Conservation (phyloP, 2,329 filamentous ascomycete species). For the Pezicula radicicola region DNA sequence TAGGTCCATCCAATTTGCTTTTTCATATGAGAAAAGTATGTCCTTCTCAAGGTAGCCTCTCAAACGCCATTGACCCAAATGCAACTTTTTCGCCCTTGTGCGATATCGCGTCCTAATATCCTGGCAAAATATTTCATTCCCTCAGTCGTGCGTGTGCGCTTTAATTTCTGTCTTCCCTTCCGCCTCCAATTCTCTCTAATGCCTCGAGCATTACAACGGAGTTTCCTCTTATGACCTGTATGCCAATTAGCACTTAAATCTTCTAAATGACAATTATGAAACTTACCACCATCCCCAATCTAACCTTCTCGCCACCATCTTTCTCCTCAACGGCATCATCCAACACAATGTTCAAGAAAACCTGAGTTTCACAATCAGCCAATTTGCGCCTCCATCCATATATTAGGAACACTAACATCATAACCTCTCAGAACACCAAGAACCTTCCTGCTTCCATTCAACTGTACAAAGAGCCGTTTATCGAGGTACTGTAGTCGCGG, state of each 20-base stretch:
- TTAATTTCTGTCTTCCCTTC: slow-evolving; percentile 38
- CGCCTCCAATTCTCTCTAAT: slow-evolving; percentile 63
- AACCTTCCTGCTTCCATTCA: slow-evolving; percentile 97
- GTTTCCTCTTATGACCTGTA: slow-evolving; percentile 89
- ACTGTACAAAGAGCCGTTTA: slow-evolving; percentile 95
- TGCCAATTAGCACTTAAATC: slow-evolving; percentile 7
- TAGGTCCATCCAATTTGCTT: slow-evolving; percentile 9
- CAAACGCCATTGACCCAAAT: slow-evolving; percentile 20
- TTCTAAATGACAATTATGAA: not conserved
- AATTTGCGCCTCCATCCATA: not conserved
- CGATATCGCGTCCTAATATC: not conserved
- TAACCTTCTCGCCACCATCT: slow-evolving; percentile 82
- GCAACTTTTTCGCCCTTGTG: slow-evolving; percentile 4
- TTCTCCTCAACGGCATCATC: slow-evolving; percentile 97
- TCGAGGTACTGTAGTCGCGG: slow-evolving; percentile 77
- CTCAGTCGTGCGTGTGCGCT: not conserved
- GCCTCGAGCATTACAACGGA: slow-evolving; percentile 98
- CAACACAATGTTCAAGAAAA: slow-evolving; percentile 96
- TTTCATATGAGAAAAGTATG: slow-evolving; percentile 20
- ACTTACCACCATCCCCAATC: slow-evolving; percentile 88
- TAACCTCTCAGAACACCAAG: slow-evolving; percentile 93
- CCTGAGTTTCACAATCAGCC: slow-evolving; percentile 48
- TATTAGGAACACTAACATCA: slow-evolving; percentile 61
- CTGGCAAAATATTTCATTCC: not conserved
- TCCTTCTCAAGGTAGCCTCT: slow-evolving; percentile 15